Evolutionary conservation across 2,329 filamentous ascomycete genomes (phyloP), one percentile per base, ranked within the genome.

Genomic region (Waltergamsia citrina): DNA sequence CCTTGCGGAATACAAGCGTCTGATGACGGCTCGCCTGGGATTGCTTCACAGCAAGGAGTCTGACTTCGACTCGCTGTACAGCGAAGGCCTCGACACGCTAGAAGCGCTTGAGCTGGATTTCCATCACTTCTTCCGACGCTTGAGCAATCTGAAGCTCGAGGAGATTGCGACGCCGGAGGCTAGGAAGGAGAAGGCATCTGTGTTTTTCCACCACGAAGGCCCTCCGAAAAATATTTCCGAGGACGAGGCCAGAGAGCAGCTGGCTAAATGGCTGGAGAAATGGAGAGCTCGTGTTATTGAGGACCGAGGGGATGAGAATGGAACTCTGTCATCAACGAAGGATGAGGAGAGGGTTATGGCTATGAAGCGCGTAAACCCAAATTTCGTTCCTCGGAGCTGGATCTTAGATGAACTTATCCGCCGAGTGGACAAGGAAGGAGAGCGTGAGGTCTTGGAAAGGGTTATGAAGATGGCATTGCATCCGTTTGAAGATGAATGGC

Each of bases 401-500:
- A 75, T 98, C 33, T 67, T 98, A 15, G 90, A 96, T 53, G 92
- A 98, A 57, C 56, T 98, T 11, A 96, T 98, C 44, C 75, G 82
- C 29, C 74, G 85, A 8, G 88, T 96, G 0, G 86, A 96, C 57
- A 85, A 85, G 53, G 77, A 80, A 33, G 76, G 78, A 3, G 88
- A 98, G 49, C 69, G 85, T 36, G 80, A 87, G 7, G 78, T 96
- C 23, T 56, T 98, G 29, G 66, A 74, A 10, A 69, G 80, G 20
- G 69, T 92, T 17, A 85, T 94, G 80, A 74, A 85, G 29, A 82
- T 96, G 78, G 75, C 79, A 3, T 61, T 90, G 26, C 68, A 85
- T 47, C 92, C 92, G 0, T 98, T 95, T 49, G 71, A 85, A 37
- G 90, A 96, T 34, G 56, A 57, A 3, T 92, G 85, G 85, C 65